Conservation (phyloP, 1,284 basidiomycete genomes). For the Trichosporon ovoides region DNA sequence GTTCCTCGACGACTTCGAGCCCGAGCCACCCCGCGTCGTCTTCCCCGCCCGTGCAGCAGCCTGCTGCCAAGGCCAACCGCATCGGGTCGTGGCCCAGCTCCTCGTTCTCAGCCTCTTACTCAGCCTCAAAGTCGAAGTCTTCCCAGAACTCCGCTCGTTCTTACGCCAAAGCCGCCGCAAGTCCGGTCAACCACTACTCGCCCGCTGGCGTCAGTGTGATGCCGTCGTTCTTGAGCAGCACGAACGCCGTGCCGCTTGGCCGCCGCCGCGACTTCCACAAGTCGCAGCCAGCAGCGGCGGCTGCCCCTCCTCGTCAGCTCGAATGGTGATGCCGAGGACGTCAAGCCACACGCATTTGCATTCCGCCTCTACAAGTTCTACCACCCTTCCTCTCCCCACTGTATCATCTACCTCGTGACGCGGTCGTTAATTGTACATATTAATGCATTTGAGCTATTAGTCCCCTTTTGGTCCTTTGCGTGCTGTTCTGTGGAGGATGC, state of each 20-base stretch:
- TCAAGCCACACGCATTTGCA: no score
- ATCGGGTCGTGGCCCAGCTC: background rate
- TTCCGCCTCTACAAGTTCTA: no score
- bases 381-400: background rate
- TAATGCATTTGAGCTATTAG: conserved; percentile 2
- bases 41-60: no score
- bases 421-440: no score
- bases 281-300: background rate
- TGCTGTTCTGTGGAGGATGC: background rate
- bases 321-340: background rate
- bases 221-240: background rate
- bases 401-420: no score
- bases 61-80: no score
- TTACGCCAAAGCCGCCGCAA: background rate
- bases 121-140: background rate
- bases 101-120: background rate
- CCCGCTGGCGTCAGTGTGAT: background rate
- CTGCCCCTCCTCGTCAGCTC: no score
- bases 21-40: no score
- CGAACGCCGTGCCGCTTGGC: background rate
- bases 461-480: background rate
- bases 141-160: no score
- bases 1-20: background rate
- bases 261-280: background rate
- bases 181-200: background rate